Evolutionary conservation across 129 eudicot species (phyloP), one percentile per base, ranked within the genome.

Genomic region (Solidago caesia): DNA sequence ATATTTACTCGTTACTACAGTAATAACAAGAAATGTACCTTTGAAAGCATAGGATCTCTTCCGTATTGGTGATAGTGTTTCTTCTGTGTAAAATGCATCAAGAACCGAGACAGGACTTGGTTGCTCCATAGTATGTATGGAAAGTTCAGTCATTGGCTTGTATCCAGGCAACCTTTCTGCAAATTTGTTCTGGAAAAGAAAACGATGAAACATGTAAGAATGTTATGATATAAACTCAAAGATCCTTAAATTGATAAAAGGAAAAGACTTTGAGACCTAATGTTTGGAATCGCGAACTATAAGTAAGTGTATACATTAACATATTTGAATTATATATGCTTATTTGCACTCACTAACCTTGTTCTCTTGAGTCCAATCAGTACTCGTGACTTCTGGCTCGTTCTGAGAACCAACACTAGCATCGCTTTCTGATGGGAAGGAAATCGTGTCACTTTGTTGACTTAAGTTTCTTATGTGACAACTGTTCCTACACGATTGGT

Each of bases 91-190:
- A 75, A 94, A 94, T 53, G 81, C 85, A 80, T 94, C 93, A 65
- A 94, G 97, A 73, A 94, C 96, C 6, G 98, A 94, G 75, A 94
- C 86, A 59, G 98, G 98, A 66, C 98, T 94, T 3, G 98, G 98
- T 75, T 94, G 98, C 80, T 91, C 97, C 43, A 52, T 5, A 66
- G 79, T 68, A 27, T 74, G 43, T 44, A 67, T 75, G 33, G 62
- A 68, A 68, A 73, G 81, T 82, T 90, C 87, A 13, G 85, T 80
- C 52, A 75, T 72, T 75, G 84, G 71, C 70, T 64, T 73, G 73
- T 80, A 82, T 71, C 81, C 89, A 44, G 46, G 78, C 60, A 76
- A 67, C 73, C 84, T 87, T 65, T 85, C 75, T 70, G 75, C 77
- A 44, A 49, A 67, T 71, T 72, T 66, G 48, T 76, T 73, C 97